Percentiles rank a stretch among this genome's conserved stretches.
Conservation (phyloP, 306 rosid species). For the Ochetophila trinervis region DNA sequence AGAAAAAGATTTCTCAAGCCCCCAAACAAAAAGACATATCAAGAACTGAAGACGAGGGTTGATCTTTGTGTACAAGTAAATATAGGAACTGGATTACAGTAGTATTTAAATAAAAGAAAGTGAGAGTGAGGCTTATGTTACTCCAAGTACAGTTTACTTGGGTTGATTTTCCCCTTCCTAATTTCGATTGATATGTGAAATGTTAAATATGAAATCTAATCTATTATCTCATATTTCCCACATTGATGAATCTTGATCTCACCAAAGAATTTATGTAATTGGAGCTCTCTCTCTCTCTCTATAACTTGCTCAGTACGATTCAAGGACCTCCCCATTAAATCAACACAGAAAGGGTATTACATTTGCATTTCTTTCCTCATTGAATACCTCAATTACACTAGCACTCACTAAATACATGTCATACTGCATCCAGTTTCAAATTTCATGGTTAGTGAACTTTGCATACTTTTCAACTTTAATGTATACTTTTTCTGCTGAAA, state of each 20-base stretch:
- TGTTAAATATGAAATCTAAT: neutral
- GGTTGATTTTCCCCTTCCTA: neutral
- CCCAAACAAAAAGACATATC: neutral
- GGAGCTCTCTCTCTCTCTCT: too few species aligned
- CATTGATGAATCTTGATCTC: neutral
- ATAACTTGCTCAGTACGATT: too few species aligned
- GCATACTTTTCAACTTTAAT: too few species aligned
- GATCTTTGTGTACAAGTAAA: constrained; percentile 1
- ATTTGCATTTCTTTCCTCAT: too few species aligned
- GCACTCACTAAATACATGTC: too few species aligned
- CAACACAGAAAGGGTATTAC: too few species aligned
- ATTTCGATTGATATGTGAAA: neutral
- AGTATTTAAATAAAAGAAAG: neutral
- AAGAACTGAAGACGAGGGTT: neutral
- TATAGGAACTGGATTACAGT: neutral
- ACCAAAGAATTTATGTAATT: too few species aligned
- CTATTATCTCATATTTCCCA: neutral
- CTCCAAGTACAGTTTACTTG: neutral
- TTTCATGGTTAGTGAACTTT: too few species aligned
- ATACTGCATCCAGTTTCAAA: too few species aligned
- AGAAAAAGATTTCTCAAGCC: neutral
- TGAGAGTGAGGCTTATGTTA: neutral
- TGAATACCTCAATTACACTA: too few species aligned
- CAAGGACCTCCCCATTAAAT: too few species aligned
- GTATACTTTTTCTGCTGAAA: too few species aligned